A percentile compares a stretch with the other conserved stretches of the same genome.
phyloP scores from a whole-genome alignment of 2,329 filamentous ascomycete species.

The Colletotrichum eremochloae region DNA sequence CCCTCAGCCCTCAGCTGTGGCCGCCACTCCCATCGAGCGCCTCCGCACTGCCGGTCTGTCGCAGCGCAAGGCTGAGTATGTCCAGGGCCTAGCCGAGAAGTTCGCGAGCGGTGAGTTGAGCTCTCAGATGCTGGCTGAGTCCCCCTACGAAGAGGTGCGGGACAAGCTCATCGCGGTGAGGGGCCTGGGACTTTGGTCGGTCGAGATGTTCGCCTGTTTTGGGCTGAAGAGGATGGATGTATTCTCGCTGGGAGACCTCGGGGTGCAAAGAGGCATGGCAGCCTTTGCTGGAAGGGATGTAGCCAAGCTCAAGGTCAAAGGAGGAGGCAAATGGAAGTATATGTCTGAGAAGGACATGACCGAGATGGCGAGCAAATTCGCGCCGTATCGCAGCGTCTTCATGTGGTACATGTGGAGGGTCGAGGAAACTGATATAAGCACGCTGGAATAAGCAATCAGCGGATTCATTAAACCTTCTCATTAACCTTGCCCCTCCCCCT shows the following conservation, averaged over 20 bases:
- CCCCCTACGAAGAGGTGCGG: slow-evolving; percentile 88
- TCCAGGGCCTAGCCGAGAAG: slow-evolving; percentile 85
- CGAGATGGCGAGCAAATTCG: slow-evolving; percentile 82
- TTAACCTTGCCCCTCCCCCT: slow-evolving; percentile 1
- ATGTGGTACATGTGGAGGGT: slow-evolving; percentile 99
- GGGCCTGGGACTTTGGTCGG: slow-evolving; percentile 89
- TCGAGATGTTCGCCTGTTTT: slow-evolving; percentile 99
- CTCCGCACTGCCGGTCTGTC: slow-evolving; percentile 90
- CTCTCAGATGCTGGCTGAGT: slow-evolving; percentile 80
- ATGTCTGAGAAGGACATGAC: slow-evolving; percentile 96
- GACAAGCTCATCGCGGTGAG: slow-evolving; percentile 86
- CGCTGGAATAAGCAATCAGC: slow-evolving; percentile 59
- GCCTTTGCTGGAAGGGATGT: slow-evolving; percentile 87
- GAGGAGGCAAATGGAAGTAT: slow-evolving; percentile 92
- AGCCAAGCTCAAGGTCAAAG: slow-evolving; percentile 80
- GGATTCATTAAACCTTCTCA: neutral
- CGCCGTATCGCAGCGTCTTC: slow-evolving; percentile 89
- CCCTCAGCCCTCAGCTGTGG: slow-evolving; percentile 82
- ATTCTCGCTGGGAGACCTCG: slow-evolving; percentile 91
- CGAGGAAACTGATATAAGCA: slow-evolving; percentile 80
- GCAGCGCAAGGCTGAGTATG: slow-evolving; percentile 95
- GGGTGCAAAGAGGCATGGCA: slow-evolving; percentile 95
- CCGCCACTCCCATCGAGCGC: slow-evolving; percentile 70
- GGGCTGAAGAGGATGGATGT: slow-evolving; percentile 95
- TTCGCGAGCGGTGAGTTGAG: slow-evolving; percentile 82